Percentiles rank a stretch among this genome's conserved stretches.
These are phyloP conservation scores for Arthrocladium fulminans DNA, from an alignment of 2,329 filamentous ascomycete genomes.

Conservation along the genomic window DNA sequence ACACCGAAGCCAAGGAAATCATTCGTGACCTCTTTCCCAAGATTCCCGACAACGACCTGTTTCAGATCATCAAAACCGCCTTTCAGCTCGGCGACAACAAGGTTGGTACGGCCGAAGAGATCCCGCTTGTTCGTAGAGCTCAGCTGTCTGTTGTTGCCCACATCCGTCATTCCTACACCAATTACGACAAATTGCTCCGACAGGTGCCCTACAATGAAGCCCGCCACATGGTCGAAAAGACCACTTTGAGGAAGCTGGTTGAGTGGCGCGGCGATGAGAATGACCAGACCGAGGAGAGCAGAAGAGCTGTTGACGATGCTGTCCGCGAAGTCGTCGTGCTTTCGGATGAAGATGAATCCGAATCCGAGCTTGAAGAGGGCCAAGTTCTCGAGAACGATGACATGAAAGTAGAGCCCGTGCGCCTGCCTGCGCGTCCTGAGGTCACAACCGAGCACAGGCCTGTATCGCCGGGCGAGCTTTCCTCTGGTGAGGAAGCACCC, in stretches of 20 bases:
- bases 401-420: slow-evolving; percentile 30
- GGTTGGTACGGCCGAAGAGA: slow-evolving; percentile 48
- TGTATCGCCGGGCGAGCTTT: not conserved
- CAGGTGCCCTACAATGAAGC: slow-evolving; percentile 46
- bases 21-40: slow-evolving; percentile 56
- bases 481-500: slow-evolving; percentile 30
- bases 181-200: slow-evolving; percentile 52
- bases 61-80: slow-evolving; percentile 50
- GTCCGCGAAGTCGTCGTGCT: slow-evolving; percentile 57
- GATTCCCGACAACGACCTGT: slow-evolving; percentile 50
- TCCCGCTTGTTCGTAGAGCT: slow-evolving; percentile 48
- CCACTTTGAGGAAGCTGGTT: slow-evolving; percentile 48
- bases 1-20: slow-evolving; percentile 49
- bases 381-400: slow-evolving; percentile 26
- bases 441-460: slow-evolving; percentile 5
- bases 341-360: slow-evolving; percentile 50
- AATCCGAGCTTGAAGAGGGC: slow-evolving; percentile 31
- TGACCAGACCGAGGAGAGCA: slow-evolving; percentile 40
- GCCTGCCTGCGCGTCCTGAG: not conserved
- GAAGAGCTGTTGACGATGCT: slow-evolving; percentile 50
- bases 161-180: slow-evolving; percentile 53
- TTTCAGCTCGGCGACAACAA: slow-evolving; percentile 51
- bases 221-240: slow-evolving; percentile 46
- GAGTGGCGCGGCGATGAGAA: slow-evolving; percentile 56
- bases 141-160: slow-evolving; percentile 55